Evolutionary conservation across 2,329 filamentous ascomycete species (phyloP).

Genomic region (Diaporthe sp.): DNA sequence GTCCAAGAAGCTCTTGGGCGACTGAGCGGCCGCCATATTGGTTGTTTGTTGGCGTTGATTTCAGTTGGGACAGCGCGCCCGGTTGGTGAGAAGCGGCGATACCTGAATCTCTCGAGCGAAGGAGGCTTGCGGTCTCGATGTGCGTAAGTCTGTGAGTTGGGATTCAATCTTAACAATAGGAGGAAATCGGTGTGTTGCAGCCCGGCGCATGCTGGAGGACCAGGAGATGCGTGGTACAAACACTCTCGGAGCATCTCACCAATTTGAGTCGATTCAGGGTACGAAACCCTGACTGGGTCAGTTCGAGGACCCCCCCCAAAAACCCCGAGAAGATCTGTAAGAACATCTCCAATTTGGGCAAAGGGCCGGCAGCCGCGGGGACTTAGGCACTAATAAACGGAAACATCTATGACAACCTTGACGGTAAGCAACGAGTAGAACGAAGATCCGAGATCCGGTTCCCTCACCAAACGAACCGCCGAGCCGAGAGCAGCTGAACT

Average conservation of each 20-base stretch:
- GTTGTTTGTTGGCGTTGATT: neutral
- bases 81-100: neutral
- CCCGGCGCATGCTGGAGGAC: neutral
- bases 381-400: neutral
- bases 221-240: neutral
- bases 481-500: neutral
- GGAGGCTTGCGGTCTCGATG: neutral
- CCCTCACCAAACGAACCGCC: neutral
- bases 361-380: neutral
- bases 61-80: neutral
- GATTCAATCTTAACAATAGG: too few species aligned
- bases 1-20: constrained; percentile 35
- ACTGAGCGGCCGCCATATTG: constrained; percentile 22
- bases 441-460: neutral
- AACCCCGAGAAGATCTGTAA: neutral
- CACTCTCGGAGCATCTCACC: neutral
- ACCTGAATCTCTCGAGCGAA: neutral
- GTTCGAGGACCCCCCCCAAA: neutral
- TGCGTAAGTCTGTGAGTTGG: neutral
- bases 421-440: neutral
- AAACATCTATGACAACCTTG: neutral
- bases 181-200: neutral
- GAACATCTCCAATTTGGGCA: neutral
- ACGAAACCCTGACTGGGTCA: neutral
- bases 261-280: neutral